Base-by-base conservation (phyloP, 1,284 basidiomycete genomes). In the Puccinia novopanici region DNA sequence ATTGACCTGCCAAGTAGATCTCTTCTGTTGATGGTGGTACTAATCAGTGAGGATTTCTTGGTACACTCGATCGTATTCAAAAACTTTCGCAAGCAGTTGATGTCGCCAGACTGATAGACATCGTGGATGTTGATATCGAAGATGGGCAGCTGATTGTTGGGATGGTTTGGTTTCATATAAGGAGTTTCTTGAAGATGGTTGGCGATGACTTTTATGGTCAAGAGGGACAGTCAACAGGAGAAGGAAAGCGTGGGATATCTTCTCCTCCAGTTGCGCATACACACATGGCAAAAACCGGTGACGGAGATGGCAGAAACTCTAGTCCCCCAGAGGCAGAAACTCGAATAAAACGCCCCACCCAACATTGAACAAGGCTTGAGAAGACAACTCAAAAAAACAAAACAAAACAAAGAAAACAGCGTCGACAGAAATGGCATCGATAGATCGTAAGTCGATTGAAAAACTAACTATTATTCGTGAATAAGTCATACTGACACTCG, bases 1-100 rank as follows among this genome's bases (percentile, higher is more conserved):
- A 93, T 91, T 0, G 93, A 93, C 76, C 92, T 88, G 10, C 93
- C 93, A 37, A 91, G 87, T 83, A 87, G 85, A 85, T 94, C 93
- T 45, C 89, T 87, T 2, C 90, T 89, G 84, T 95, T 95, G 71
- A 94, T 89, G 85, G 93, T 91, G 13, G 84, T 73, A 10, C 84
- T 84, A 50, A 76, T 45, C 27, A 50, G 61, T 3, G 59, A 67
- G 4, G 52, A 6, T 30, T 57, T 61, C 54, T 74, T 57, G 40
- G 50, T 45, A 13, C 10, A 10, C 27, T 74, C 24, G 57, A 52
- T 59, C 3, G 59, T 65, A 40, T 65, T 54, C 48, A 76, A 37
- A 45, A 76, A 76, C 45, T 40, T 76, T 54, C 61, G 61, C 27
- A 76, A 57, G 48, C 50, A 54, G 34, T 54, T 50, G 61, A 76